These are phyloP conservation scores for Aspergillus fumigatiaffinis DNA, from an alignment of 2,329 filamentous ascomycete species.

Conservation along the genomic window DNA sequence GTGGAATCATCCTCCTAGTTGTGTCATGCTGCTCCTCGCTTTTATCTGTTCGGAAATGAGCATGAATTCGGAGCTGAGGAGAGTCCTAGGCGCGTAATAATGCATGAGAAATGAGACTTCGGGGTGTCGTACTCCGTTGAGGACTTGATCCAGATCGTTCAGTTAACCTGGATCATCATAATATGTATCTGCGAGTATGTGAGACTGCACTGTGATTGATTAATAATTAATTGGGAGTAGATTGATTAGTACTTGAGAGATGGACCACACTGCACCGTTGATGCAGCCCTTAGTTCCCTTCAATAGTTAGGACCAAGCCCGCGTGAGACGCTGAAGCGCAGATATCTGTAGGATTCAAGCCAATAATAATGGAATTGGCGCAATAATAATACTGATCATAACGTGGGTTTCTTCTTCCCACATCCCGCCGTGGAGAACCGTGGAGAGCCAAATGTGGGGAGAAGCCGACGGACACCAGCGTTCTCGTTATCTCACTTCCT, in stretches of 20 bases:
- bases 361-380: neutral
- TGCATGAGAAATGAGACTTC: neutral
- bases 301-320: neutral
- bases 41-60: neutral
- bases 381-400: neutral
- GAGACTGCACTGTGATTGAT: neutral
- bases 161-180: neutral
- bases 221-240: neutral
- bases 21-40: no score
- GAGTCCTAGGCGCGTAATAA: neutral
- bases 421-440: neutral
- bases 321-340: neutral
- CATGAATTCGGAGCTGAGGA: neutral
- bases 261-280: neutral
- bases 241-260: neutral
- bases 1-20: neutral
- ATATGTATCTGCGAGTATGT: neutral
- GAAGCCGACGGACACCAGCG: neutral
- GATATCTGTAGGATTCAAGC: neutral
- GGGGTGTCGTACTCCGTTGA: neutral
- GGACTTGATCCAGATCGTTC: neutral
- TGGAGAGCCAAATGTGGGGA: conserved; percentile 2
- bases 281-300: neutral
- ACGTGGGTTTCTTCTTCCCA: neutral
- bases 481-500: neutral